Conservation (phyloP, 1,284 basidiomycete species). For the Lentinula novae-zelandiae region DNA sequence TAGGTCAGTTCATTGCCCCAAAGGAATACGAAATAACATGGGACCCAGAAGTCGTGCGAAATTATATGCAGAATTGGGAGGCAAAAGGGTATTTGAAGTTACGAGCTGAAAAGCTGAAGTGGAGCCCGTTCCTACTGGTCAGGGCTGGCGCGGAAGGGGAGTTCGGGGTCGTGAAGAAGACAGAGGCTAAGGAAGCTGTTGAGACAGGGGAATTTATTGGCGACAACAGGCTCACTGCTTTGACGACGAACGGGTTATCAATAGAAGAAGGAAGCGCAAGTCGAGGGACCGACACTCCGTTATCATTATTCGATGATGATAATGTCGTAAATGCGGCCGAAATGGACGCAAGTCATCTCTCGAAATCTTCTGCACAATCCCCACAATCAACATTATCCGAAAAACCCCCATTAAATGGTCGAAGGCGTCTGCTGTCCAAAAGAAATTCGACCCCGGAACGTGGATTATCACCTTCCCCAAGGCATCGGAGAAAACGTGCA, state of each 20-base stretch:
- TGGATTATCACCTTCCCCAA: background rate
- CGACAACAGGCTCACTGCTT: slow-evolving; percentile 17
- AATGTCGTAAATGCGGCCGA: slow-evolving; percentile 13
- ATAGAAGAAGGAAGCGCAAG: slow-evolving; percentile 13
- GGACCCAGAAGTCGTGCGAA: slow-evolving; percentile 66
- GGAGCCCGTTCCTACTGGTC: slow-evolving; percentile 85
- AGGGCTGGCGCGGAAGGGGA: background rate
- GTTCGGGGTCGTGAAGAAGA: slow-evolving; percentile 31
- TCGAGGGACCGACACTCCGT: slow-evolving; percentile 3
- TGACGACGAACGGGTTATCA: slow-evolving; percentile 12
- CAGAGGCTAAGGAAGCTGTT: slow-evolving; percentile 31
- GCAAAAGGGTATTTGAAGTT: slow-evolving; percentile 80
- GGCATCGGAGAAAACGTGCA: background rate
- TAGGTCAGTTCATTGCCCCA: slow-evolving; percentile 58
- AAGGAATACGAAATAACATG: slow-evolving; percentile 76
- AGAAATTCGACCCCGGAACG: background rate
- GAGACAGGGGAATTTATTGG: slow-evolving; percentile 17
- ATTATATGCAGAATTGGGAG: slow-evolving; percentile 70
- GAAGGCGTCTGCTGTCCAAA: background rate
- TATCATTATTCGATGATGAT: slow-evolving; percentile 16
- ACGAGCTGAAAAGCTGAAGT: slow-evolving; percentile 85
- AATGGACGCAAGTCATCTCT: slow-evolving; percentile 4
- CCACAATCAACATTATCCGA: background rate
- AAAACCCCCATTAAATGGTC: background rate
- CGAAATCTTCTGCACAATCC: background rate